Base-by-base conservation (phyloP, 2,329 filamentous ascomycete genomes). In the Ophiostoma montium region DNA sequence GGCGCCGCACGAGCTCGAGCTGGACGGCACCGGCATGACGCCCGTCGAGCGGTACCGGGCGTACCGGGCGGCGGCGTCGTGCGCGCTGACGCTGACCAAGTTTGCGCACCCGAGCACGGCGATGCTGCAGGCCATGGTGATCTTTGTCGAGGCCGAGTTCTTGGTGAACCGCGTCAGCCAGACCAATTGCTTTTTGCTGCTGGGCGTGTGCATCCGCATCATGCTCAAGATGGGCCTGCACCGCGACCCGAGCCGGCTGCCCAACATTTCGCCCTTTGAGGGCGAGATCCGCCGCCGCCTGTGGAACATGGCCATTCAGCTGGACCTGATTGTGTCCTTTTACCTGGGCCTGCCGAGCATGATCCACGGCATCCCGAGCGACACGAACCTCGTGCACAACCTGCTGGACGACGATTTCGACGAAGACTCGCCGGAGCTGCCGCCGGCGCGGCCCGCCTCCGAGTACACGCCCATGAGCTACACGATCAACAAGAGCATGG, bases 281-380 rank as follows among this genome's bases (percentile, higher is more conserved):
- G 71, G 70, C 6, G 74, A 78, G 61, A 75, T 76, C 68, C 65
- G 71, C 12, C 65, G 71, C 31, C 65, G 72, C 13, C 60, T 72
- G 55, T 78, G 74, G 75, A 69, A 71, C 54, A 65, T 76, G 53
- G 67, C 70, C 3, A 61, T 67, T 23, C 76, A 81, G 57, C 69
- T 82, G 43, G 82, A 85, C 57, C 62, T 80, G 3, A 62, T 84
- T 4, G 76, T 80, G 23, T 75, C 78, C 2, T 83, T 82, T 57
- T 80, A 84, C 57, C 70, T 83, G 52, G 81, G 81, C 2, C 65
- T 86, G 48, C 82, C 82, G 2, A 72, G 72, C 57, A 80, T 84
- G 75, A 68, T 83, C 41, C 70, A 78, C 50, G 68, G 71, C 21
- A 73, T 80, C 33, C 79, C 83, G 52, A 75, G 71, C 43, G 82